Evolutionary conservation across 768 basidiomycete genomes (phyloP).

Genomic region (Lentinula sp.): DNA sequence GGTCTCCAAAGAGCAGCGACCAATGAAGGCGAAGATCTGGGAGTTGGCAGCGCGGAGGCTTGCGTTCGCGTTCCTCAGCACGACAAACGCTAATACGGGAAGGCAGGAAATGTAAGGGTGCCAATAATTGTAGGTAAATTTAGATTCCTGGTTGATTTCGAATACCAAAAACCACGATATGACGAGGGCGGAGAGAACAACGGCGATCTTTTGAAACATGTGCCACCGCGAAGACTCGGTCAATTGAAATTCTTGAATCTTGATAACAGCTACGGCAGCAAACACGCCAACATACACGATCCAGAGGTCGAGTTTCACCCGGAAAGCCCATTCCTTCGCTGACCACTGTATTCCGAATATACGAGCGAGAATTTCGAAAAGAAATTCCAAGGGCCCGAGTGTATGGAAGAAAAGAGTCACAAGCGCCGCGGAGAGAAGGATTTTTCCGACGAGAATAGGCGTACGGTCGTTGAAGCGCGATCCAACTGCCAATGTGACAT

Average conservation of each 20-base stretch:
- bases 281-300: conserved; percentile 88
- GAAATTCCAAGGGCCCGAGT: conserved; percentile 50
- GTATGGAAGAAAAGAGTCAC: conserved; percentile 65
- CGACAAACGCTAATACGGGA: conserved; percentile 71
- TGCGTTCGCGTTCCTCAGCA: conserved; percentile 71
- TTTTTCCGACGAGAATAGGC: conserved; percentile 64
- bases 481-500: conserved; percentile 69
- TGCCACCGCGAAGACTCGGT: conserved; percentile 68
- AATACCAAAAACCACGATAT: conserved; percentile 80
- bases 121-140: conserved; percentile 82
- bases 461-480: conserved; percentile 68
- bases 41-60: conserved; percentile 67
- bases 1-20: conserved; percentile 84
- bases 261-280: conserved; percentile 65
- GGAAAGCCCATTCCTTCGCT: conserved; percentile 82
- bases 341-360: conserved; percentile 80
- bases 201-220: conserved; percentile 37
- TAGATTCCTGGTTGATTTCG: conserved; percentile 69
- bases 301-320: conserved; percentile 83
- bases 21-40: conserved; percentile 71
- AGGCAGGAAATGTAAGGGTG: conserved; percentile 79
- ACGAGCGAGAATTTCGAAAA: conserved; percentile 60
- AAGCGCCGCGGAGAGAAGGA: conserved; percentile 54
- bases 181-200: conserved; percentile 44
- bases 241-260: conserved; percentile 66